Base-by-base conservation (phyloP, 208 protist genomes). In the Trypanosoma brucei region DNA sequence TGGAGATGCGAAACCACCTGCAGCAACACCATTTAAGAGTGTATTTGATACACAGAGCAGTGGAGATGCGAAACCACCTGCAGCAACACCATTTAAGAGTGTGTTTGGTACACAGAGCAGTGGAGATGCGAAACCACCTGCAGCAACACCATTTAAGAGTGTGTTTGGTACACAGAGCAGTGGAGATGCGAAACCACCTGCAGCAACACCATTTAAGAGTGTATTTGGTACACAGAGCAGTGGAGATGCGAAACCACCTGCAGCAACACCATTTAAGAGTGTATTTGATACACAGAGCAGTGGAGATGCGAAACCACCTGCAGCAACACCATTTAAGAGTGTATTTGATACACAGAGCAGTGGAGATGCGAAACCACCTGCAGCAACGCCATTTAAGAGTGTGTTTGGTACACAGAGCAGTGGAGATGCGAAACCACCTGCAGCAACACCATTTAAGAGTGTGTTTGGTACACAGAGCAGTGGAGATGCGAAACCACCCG, bases 401-500 rank as follows among this genome's bases (percentile, higher is more conserved):
- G 44, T 48, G 44, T 48, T 48, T 48, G 44, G 44, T 14, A 14
- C 44, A 14, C 44, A 8, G 14, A 14, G 9, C 9, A 14, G 9
- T 48, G 44, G 9, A 48, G 53, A 57, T 39, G 53, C 6, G 31
- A 57, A 57, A 14, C 22, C 53, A 34, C 53, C 53, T 35, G 53
- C 53, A 4, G 35, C n/a, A 6, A n/a, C 53, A 13, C 53, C 53
- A 8, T 57, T 57, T 35, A 57, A 57, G 22, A 57, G 44, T 14
- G 44, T 48, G 44, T 57, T 57, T 57, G 53, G 53, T n/a, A 35
- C 53, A 35, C 53, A n/a, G 35, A 4, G 33, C 6, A 4, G 33
- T 11, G 31, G 6, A 8, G 53, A 11, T 51, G 58, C 58, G 13
- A 62, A 62, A 34, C 6, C 61, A 37, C 39, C 61, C 0, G 61